Evolutionary conservation across 495 filamentous ascomycete genomes (phyloP), one percentile per base, ranked within the genome.

Genomic region (Tuber microsphaerosporum): DNA sequence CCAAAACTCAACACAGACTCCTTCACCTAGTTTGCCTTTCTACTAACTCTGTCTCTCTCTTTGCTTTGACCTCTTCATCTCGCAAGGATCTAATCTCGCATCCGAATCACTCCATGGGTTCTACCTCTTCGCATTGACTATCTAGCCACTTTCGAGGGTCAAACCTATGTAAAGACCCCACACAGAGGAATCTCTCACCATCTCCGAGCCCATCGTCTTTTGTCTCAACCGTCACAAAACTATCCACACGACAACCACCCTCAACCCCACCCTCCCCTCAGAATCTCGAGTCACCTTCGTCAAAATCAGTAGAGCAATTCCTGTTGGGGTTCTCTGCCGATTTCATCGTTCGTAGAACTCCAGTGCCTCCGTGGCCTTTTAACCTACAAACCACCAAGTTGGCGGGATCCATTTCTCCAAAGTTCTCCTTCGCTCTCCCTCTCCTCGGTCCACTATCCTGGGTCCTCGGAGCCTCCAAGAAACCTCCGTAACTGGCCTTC

Each of bases 401-500:
- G 95, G 95, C 95, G 94, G 94, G 92, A 87, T 88, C 90, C 89
- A 90, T 85, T 85, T 88, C 87, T 84, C 85, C 87, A 84, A 85
- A 89, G 87, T 91, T 92, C 85, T 92, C 92, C 83, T 92, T 92
- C 88, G 86, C 91, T 83, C 92, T 92, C 88, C 94, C 94, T 88
- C 93, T 97, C 85, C 91, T 96, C 82, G 93, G 93, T 87, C 94
- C 95, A 84, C 89, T 90, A 82, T 88, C 89, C 86, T 90, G 94
- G 93, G 92, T 93, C 88, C 94, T 95, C 86, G 94, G 95, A 90
- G 93, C 92, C 88, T 92, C 94, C 87, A 95, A 93, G 87, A 94
- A 95, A 88, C 95, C 95, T 83, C 95, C 95, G 87, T 99, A 98
- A 97, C 86, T 94, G 86, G 87, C 82, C 56, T 86, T 86, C 87